A percentile compares a stretch with the other conserved stretches of the same genome.
Conservation (phyloP, 2,329 filamentous ascomycete genomes). For the Dothistroma septosporum region DNA sequence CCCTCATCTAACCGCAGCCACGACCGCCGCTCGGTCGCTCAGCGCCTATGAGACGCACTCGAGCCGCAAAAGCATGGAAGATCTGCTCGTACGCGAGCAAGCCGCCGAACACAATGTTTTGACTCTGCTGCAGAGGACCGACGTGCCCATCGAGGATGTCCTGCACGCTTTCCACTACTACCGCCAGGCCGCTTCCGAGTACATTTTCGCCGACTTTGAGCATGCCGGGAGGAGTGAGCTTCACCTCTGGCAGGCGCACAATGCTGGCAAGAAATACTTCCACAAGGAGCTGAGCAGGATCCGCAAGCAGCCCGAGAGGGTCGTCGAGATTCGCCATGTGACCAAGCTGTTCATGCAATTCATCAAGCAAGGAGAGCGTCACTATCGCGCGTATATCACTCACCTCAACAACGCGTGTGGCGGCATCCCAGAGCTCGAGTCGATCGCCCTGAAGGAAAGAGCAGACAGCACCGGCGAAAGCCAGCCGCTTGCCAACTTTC, state of each 20-base stretch:
- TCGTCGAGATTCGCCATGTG: conserved; percentile 67
- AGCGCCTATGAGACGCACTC: conserved; percentile 27
- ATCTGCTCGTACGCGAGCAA: conserved; percentile 31
- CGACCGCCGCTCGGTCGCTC: conserved; percentile 14
- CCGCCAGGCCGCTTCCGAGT: conserved; percentile 66
- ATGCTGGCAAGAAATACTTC: conserved; percentile 72
- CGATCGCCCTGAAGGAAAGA: conserved; percentile 45
- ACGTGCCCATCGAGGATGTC: conserved; percentile 23
- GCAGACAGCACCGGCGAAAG: conserved; percentile 26
- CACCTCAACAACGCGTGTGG: conserved; percentile 61
- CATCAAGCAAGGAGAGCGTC: conserved; percentile 80
- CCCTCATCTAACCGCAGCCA: conserved; percentile 11
- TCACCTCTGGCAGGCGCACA: conserved; percentile 74
- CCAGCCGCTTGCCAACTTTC: conserved; percentile 17
- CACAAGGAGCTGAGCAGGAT: conserved; percentile 59
- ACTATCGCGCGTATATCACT: conserved; percentile 83
- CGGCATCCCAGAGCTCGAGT: conserved; percentile 55
- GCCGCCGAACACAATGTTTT: conserved; percentile 28
- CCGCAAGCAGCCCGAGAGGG: conserved; percentile 51
- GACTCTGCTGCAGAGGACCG: conserved; percentile 24
- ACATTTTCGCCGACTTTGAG: conserved; percentile 68
- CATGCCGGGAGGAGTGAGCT: conserved; percentile 63
- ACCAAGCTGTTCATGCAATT: conserved; percentile 79
- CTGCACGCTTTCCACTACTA: conserved; percentile 41
- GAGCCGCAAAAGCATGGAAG: conserved; percentile 31